Base-by-base conservation (phyloP, 192 early-diverging fungal genomes). In the Mortierella alpina region DNA sequence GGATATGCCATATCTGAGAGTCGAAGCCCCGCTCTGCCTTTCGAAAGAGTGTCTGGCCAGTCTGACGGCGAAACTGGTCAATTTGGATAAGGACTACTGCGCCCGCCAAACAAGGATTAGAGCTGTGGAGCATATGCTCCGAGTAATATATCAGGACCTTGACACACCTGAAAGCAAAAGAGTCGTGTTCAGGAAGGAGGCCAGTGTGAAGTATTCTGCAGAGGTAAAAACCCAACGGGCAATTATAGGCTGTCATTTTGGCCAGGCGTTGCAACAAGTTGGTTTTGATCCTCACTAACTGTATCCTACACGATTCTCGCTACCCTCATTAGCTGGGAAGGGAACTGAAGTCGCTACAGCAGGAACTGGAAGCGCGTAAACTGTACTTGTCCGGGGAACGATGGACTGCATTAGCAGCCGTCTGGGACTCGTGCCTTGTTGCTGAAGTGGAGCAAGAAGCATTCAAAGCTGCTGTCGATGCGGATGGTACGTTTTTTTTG, bases 391-490 rank as follows among this genome's bases (percentile, higher is more conserved):
- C 69, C 8, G 77, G 70, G 59, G 64, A 86, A 62, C 59, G 69
- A 31, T 78, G 72, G 70, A 41, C 63, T 5, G 51, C 59, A 1
- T 59, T 88, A 40, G 48, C 56, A 6, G 53, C 54, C 10, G 57
- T 88, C 8, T 88, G 87, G 87, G 85, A 88, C 54, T 53, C 62
- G 10, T 86, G 85, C 45, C 50, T 88, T 23, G 64, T 88, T n/a
- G 57, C 65, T 22, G 65, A 83, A 22, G 51, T 65, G 42, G 87
- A 88, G 23, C 72, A 83, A 50, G 72, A 82, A n/a, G 68, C 58
- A 2, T 88, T 88, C 56, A 81, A 72, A 42, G 57, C 68, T 10
- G 47, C 68, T 2, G 52, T 88, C 18, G 72, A 84, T 31, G 59
- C 73, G 39, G 59, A 80, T 68, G 83, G 85, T 83, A n/a, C n/a